Evolutionary conservation across 1,284 basidiomycete species (phyloP).

Genomic region (Rhizoctonia solani): DNA sequence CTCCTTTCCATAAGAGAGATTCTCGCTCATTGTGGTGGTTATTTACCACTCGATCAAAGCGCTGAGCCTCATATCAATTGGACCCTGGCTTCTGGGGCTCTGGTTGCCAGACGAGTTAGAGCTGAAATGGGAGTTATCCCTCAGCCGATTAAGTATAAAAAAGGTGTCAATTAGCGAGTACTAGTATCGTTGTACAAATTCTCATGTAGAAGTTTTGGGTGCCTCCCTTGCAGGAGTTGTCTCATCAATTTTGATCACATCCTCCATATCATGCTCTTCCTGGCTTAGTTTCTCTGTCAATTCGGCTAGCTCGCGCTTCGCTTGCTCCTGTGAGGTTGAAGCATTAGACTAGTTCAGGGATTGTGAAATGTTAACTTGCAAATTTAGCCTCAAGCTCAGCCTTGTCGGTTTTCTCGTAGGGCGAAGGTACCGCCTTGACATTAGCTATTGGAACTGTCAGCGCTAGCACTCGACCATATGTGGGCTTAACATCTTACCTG

Average conservation of each 20-base stretch:
- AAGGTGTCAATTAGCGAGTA: too few species aligned
- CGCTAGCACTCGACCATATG: constrained; percentile 5
- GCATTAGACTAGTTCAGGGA: not conserved
- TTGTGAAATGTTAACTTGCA: constrained; percentile 49
- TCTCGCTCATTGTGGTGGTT: constrained; percentile 25
- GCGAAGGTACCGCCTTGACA: constrained; percentile 47
- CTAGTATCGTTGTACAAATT: not conserved
- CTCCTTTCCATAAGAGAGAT: constrained; percentile 19
- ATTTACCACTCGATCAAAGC: constrained; percentile 24
- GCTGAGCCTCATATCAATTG: not conserved
- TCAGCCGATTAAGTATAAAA: too few species aligned
- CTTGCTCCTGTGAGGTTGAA: constrained; percentile 48
- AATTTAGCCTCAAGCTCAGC: constrained; percentile 61
- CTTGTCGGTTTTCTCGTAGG: constrained; percentile 65
- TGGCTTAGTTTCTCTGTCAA: constrained; percentile 46
- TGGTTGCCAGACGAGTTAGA: too few species aligned
- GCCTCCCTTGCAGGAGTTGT: not conserved
- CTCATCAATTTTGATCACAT: constrained; percentile 5
- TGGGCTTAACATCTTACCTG: not conserved
- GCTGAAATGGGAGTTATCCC: too few species aligned
- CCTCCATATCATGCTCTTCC: constrained; percentile 24
- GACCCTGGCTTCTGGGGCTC: not conserved
- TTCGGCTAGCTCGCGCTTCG: constrained; percentile 55
- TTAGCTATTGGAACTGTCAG: constrained; percentile 47
- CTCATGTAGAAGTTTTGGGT: constrained; percentile 17